Evolutionary conservation across 2,329 filamentous ascomycete species (phyloP), one percentile per base, ranked within the genome.

Genomic region (Stemphylium lycopersici): DNA sequence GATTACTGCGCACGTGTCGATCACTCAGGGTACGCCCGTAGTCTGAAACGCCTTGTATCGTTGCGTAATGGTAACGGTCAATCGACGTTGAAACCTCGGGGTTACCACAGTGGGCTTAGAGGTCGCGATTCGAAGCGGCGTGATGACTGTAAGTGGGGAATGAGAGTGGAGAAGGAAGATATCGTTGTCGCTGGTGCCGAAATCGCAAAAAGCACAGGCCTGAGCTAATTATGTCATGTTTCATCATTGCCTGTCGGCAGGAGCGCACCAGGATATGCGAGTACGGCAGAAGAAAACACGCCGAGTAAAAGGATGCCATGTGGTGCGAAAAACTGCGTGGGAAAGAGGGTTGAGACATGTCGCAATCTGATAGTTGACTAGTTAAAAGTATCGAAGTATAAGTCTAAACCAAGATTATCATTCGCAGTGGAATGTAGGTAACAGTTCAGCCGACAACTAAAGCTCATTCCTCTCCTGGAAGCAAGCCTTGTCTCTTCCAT

Each of bases 371-470:
- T 8, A 3, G 18, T 51, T 29, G 33, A 33, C n/a, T 24, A 15
- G 38, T 15, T 42, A 16, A 12, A 39, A 47, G 43, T 31, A 52
- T 47, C 24, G 26, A 46, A 36, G 31, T 39, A 32, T 15, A 51
- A 49, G 47, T 37, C 45, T 53, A 52, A 58, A 46, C 34, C 47
- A 48, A 59, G 56, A 68, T 59, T 52, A 58, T 69, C 52, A 63
- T 69, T 62, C 62, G 59, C 58, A 67, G 63, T 67, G 64, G 63
- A 71, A 59, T 68, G 68, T 69, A 69, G 60, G 63, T 68, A 66
- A 67, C 52, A 65, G 54, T 59, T 43, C 52, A 55, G 58, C 56
- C 52, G 50, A 42, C 57, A 57, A 58, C 48, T 59, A 58, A 57
- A 65, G 59, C 56, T 58, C 52, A 52, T 58, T 57, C 55, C 44